Evolutionary conservation across 306 rosid genomes (phyloP), one percentile per base, ranked within the genome.

Genomic region (Vigna trinervia): DNA sequence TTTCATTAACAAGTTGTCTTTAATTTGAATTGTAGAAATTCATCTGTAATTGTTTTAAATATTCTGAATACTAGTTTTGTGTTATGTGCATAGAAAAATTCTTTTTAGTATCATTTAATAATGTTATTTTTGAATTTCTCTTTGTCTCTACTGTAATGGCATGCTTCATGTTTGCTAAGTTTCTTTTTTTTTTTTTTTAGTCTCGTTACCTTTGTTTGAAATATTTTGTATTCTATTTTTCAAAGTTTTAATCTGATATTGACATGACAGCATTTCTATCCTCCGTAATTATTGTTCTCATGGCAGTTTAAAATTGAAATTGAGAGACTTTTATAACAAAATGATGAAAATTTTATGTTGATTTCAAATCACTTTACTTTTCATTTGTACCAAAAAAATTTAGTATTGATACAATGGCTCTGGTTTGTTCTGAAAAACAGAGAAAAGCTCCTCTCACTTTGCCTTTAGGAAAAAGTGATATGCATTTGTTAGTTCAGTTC

Each of bases 341-440:
- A 65, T 39, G 15, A 19, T 64, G 10, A 64, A 38, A 38, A 30
- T 38, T 0, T 28, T 36, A n/a, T 36, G 69, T 36, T n/a, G 0
- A 17, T 19, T n/a, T 38, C 9, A 8, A 15, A 32, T n/a, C n/a
- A 32, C 0, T 2, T 61, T 63, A 15, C 15, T 4, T 39, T 19
- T 64, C 2, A 10, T 39, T 36, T 36, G 8, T 36, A 1, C 41
- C 34, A 4, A 30, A 30, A 30, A 30, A 30, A 0, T 65, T 10
- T 65, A 39, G 8, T 51, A 10, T 19, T 6, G 13, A 12, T 7
- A 0, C n/a, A 9, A 12, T 36, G 12, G 1, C 39, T 1, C 20
- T 74, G 61, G 26, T 48, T 62, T 75, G 52, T 34, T 48, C 1
- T 32, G 51, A 32, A 39, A 71, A 75, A 58, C 28, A 17, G 39